phyloP scores from a whole-genome alignment of 1,139 yeast species.

The Sugiyamaella novakii region DNA sequence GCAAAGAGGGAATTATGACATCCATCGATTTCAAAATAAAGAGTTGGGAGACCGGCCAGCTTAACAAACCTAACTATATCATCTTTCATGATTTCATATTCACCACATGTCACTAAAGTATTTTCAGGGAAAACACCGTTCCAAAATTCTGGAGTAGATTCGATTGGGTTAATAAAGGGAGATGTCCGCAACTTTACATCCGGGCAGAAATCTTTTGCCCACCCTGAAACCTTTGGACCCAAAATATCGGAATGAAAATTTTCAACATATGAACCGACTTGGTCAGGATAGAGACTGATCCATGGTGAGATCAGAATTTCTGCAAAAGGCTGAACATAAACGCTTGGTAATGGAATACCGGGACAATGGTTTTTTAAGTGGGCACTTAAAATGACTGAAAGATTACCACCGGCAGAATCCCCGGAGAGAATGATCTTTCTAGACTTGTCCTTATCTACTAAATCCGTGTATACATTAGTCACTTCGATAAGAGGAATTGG shows the following conservation, averaged over 20 bases:
- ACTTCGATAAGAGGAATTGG: conserved; percentile 49
- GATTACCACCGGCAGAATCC: conserved; percentile 52
- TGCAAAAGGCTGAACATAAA: conserved; percentile 20
- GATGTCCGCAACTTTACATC: background rate
- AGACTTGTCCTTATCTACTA: conserved; percentile 41
- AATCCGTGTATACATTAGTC: conserved; percentile 39
- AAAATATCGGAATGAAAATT: conserved; percentile 18
- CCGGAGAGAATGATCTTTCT: conserved; percentile 46
- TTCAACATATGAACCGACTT: conserved; percentile 18
- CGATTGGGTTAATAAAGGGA: conserved; percentile 17
- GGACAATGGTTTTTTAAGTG: conserved; percentile 31
- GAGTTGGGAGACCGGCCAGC: background rate
- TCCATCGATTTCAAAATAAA: conserved; percentile 8
- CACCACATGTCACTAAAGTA: conserved; percentile 15
- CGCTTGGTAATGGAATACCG: conserved; percentile 6
- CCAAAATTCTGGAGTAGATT: conserved; percentile 13
- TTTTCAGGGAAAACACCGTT: conserved; percentile 16
- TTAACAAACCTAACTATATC: conserved; percentile 12
- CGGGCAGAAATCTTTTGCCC: conserved; percentile 15
- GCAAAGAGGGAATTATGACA: conserved; percentile 1
- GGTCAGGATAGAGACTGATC: conserved; percentile 18
- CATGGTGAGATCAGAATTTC: conserved; percentile 22
- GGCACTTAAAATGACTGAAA: conserved; percentile 44
- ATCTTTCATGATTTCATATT: conserved; percentile 16
- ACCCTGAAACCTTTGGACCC: conserved; percentile 9